Evolutionary conservation across 2,329 filamentous ascomycete species (phyloP).

Genomic region (Talaromyces rugulosus): DNA sequence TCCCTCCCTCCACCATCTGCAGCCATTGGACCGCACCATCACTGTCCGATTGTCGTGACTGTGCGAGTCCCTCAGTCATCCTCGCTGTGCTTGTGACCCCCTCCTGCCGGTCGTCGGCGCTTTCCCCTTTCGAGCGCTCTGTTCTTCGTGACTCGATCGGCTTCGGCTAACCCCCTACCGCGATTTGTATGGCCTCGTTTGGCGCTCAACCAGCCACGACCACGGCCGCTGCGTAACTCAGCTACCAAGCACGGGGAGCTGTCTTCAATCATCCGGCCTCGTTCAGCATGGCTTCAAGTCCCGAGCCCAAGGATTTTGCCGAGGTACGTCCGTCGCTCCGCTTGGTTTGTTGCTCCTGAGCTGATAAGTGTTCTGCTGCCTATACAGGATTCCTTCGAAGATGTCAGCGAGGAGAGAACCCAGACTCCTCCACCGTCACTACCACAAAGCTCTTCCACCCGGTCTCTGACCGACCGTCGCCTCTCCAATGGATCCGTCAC

Average conservation of each 20-base stretch:
- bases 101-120: background rate
- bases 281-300: conserved; percentile 33
- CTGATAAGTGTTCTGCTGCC: conserved; percentile 5
- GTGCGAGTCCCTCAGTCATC: background rate
- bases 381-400: conserved; percentile 73
- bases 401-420: conserved; percentile 55
- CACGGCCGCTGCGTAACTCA: conserved; percentile 6
- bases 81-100: background rate
- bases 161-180: conserved; percentile 8
- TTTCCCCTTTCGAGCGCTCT: background rate
- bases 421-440: conserved; percentile 27
- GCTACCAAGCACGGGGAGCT: conserved; percentile 11
- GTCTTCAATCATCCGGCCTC: conserved; percentile 1
- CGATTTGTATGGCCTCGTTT: conserved; percentile 12
- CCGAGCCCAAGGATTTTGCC: conserved; percentile 40
- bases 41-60: too few relatives aligned
- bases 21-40: background rate
- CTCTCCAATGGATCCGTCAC: conserved; percentile 34
- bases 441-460: conserved; percentile 47
- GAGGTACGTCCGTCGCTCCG: conserved; percentile 27
- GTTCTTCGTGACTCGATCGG: background rate
- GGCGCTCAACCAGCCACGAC: conserved; percentile 6
- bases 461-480: conserved; percentile 55
- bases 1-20: background rate
- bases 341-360: conserved; percentile 9